Conservation (phyloP, 2,329 filamentous ascomycete genomes). For the Ceratocystis eucalypticola region DNA sequence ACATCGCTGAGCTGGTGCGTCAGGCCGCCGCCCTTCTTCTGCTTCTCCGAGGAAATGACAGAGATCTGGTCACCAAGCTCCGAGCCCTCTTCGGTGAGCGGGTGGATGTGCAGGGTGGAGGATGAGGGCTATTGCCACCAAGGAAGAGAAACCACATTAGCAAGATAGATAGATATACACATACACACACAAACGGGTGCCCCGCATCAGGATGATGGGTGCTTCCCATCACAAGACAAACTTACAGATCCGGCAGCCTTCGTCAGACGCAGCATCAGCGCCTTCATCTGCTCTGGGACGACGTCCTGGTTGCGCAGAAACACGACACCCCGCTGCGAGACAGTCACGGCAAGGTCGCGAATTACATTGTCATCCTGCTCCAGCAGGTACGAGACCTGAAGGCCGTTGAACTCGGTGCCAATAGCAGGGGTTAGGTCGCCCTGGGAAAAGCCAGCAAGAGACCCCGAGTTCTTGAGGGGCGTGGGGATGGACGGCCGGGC, state of each 20-base stretch:
- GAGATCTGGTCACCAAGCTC: conserved; percentile 43
- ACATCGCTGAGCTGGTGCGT: conserved; percentile 39
- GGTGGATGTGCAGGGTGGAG: conserved; percentile 48
- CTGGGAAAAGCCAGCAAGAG: conserved; percentile 31
- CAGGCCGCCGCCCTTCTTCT: conserved; percentile 40
- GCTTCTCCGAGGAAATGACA: conserved; percentile 42
- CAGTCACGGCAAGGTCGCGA: conserved; percentile 47
- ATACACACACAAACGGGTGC: not conserved
- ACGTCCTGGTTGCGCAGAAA: conserved; percentile 50
- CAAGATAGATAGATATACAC: too few relatives aligned
- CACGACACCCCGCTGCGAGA: conserved; percentile 50
- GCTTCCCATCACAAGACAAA: not conserved
- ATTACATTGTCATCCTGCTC: conserved; percentile 42
- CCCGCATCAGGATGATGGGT: not conserved
- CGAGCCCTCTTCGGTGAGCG: conserved; percentile 40
- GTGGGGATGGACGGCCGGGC: conserved; percentile 9
- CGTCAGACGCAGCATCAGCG: conserved; percentile 45
- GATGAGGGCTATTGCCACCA: conserved; percentile 34
- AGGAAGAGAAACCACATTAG: not conserved
- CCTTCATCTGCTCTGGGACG: conserved; percentile 46
- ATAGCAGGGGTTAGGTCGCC: conserved; percentile 42
- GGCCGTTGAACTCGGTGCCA: conserved; percentile 38
- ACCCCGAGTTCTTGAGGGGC: conserved; percentile 28
- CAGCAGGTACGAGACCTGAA: conserved; percentile 37
- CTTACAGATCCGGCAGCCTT: conserved; percentile 35